phyloP scores from a whole-genome alignment of 2,329 filamentous ascomycete species.

The Neonectria faginata region DNA sequence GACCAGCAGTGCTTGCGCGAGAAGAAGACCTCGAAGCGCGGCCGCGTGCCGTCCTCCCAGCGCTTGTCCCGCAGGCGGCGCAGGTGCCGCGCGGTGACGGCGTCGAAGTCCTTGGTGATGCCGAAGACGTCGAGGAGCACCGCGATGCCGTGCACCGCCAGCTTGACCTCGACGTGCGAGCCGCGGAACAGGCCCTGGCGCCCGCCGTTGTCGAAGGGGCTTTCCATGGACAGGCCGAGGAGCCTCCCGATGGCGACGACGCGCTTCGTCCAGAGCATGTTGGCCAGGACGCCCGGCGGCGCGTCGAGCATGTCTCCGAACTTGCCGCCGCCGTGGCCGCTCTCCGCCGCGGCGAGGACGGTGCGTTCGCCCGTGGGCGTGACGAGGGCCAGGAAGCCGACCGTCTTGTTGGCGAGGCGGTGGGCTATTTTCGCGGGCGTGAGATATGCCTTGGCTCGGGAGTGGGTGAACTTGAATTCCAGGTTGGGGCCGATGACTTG shows the following conservation, averaged over 20 bases:
- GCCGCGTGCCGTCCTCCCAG: conserved; percentile 46
- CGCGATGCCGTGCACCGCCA: conserved; percentile 50
- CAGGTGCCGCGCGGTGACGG: conserved; percentile 40
- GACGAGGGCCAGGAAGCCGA: conserved; percentile 49
- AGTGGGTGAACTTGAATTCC: conserved; percentile 46
- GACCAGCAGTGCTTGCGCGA: conserved; percentile 49
- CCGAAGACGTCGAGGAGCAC: conserved; percentile 44
- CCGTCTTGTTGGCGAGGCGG: conserved; percentile 47
- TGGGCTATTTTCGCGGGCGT: conserved; percentile 11
- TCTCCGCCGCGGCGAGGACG: conserved; percentile 50
- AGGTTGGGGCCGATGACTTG: conserved; percentile 51
- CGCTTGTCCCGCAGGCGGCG: conserved; percentile 33
- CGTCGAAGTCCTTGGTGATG: conserved; percentile 40
- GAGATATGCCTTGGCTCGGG: conserved; percentile 29
- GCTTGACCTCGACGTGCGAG: conserved; percentile 56
- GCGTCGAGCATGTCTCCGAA: conserved; percentile 48
- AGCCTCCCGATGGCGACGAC: conserved; percentile 46
- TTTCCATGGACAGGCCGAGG: conserved; percentile 46
- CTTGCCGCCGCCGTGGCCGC: conserved; percentile 48
- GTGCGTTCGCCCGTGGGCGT: conserved; percentile 31
- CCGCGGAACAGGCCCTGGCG: conserved; percentile 47
- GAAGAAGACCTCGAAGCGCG: conserved; percentile 51
- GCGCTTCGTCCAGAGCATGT: conserved; percentile 48
- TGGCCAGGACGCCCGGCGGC: conserved; percentile 41
- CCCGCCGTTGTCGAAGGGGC: conserved; percentile 45